Conservation (phyloP, 208 protist species). For the Trypanosoma congolense region DNA sequence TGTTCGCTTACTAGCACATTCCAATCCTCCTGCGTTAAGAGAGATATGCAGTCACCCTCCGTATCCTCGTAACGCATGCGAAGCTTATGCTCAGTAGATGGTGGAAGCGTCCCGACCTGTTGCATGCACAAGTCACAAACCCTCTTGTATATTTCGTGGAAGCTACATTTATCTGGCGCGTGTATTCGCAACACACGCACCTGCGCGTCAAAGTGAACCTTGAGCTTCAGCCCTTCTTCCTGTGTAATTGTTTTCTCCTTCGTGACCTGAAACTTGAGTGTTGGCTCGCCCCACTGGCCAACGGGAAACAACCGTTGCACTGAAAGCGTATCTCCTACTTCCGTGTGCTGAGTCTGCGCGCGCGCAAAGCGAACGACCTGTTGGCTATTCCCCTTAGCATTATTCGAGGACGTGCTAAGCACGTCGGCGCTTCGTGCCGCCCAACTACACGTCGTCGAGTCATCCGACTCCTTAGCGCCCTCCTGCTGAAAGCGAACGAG, state of each 20-base stretch:
- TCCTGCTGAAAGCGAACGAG: conserved; percentile 40
- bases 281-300: conserved; percentile 31
- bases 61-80: conserved; percentile 74
- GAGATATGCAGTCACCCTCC: conserved; percentile 79
- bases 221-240: conserved; percentile 32
- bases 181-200: conserved; percentile 48
- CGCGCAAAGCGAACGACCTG: background rate
- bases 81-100: conserved; percentile 29
- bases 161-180: conserved; percentile 34
- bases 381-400: background rate
- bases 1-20: conserved; percentile 52
- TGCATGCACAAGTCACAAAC: conserved; percentile 47
- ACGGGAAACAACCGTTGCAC: background rate
- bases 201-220: conserved; percentile 75
- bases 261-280: too few relatives aligned
- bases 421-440: conserved; percentile 4
- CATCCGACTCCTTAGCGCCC: conserved; percentile 21
- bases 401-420: background rate
- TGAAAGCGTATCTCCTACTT: conserved; percentile 14
- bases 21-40: conserved; percentile 75
- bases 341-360: conserved; percentile 1
- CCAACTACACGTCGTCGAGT: background rate
- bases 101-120: conserved; percentile 18
- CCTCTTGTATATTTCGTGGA: conserved; percentile 51
- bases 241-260: too few relatives aligned